Base-by-base conservation (phyloP, 257 asterid genomes). In the Penstemon barbatus region DNA sequence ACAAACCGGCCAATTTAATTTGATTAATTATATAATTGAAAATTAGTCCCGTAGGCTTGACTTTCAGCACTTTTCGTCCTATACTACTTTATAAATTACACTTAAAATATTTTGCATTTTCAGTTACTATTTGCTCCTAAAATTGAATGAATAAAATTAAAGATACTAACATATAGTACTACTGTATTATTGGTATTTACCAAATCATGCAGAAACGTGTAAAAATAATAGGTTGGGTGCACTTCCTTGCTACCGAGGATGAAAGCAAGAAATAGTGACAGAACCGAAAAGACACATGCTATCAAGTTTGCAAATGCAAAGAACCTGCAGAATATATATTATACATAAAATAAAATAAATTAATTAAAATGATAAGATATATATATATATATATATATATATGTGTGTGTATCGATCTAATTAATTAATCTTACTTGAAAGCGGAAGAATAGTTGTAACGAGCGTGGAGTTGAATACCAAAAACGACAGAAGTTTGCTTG, bases 201-300 rank as follows among this genome's bases (percentile, higher is more conserved):
- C 90, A 91, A 70, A 80, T 91, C 97, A 75, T 79, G 92, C 6
- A 91, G 41, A 77, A 91, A 88, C 50, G 88, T 33, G 72, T 11
- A 49, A 82, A 82, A 88, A 72, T 75, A 79, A 63, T 66, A 65
- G 5, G 58, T 60, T 5, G 78, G 66, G 65, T 71, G 33, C 37
- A 69, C 60, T 33, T 67, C 58, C 53, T 69, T 80, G 40, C 42
- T 70, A 39, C 69, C 74, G 15, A 76, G 9, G 61, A 78, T 5
- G 42, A 75, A 65, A 0, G 55, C 75, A 45, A 81, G 5, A 4
- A 78, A 5, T 7, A 80, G 25, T 1, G 89, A 81, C 8, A 83
- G 15, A 39, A 71, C 46, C 5, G 95, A 80, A 56, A 75, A 66
- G 4, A 40, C 85, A 62, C 74, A 75, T 9, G 66, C 92, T 18